These are phyloP conservation scores for Eucommia ulmoides DNA, from an alignment of 257 asterid genomes.

Conservation along the genomic window DNA sequence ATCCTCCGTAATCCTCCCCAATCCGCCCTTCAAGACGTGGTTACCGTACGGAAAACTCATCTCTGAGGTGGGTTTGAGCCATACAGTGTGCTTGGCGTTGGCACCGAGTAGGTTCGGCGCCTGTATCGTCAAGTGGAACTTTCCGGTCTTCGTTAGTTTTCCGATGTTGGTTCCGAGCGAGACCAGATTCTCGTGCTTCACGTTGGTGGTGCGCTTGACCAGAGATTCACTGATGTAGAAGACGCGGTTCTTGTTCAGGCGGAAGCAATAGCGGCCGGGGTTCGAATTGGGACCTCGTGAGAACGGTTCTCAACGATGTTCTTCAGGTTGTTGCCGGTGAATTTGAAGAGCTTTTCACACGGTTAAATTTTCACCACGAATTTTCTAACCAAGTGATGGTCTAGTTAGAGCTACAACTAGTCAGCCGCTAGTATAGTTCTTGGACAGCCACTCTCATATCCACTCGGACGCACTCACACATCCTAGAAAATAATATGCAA, in stretches of 20 bases:
- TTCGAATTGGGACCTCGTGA: slow-evolving; percentile 77
- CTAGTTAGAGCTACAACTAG: too few species aligned
- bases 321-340: slow-evolving; percentile 67
- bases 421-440: too few species aligned
- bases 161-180: slow-evolving; percentile 78
- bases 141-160: slow-evolving; percentile 59
- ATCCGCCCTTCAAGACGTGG: background rate
- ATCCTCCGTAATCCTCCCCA: slow-evolving; percentile 61
- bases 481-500: too few species aligned
- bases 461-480: too few species aligned
- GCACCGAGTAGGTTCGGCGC: slow-evolving; percentile 51
- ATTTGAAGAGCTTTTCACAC: too few species aligned
- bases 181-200: slow-evolving; percentile 72
- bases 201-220: slow-evolving; percentile 71
- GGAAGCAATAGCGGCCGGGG: slow-evolving; percentile 79
- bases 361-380: too few species aligned
- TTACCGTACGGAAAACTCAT: background rate
- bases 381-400: too few species aligned
- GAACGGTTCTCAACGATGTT: slow-evolving; percentile 74
- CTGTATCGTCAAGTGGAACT: slow-evolving; percentile 59
- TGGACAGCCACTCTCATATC: too few species aligned
- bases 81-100: slow-evolving; percentile 55
- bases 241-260: slow-evolving; percentile 68
- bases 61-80: background rate
- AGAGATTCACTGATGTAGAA: slow-evolving; percentile 81